Base-by-base conservation (phyloP, 495 filamentous ascomycete species). In the Tuber calosporum region DNA sequence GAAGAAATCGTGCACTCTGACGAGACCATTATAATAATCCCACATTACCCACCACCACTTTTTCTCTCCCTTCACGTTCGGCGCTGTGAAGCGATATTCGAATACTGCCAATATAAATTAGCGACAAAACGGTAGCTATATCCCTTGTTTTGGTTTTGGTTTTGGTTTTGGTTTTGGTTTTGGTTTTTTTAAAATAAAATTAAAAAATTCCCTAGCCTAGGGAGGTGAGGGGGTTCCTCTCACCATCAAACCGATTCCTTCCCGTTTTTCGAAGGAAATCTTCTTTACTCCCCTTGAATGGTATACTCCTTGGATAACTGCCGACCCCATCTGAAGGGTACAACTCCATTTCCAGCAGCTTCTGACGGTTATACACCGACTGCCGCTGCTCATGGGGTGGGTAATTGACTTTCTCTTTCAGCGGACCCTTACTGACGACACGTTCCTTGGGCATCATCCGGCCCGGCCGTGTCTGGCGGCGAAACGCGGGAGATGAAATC, bases 1-100 rank as follows among this genome's bases (percentile, higher is more conserved):
- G 87, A 99, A 98, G 80, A 99, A 91, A 62, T 93, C 91, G 8
- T 95, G 97, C 80, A 94, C 94, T 73, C 94, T 89, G 69, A 97
- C 94, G 38, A 97, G 90, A n/a, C 95, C 95, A 72, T 94, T 89
- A 74, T 93, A 93, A 82, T 97, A 97, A 82, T 99, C 95, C 95
- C 95, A 99, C 89, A 96, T 92, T 37, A 99, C 88, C 9, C 85
- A 87, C 85, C 92, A 93, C 68, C 85, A 82, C 75, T 85, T 87
- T 8, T 89, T 87, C 53, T 93, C 87, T 17, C 85, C 88, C 9
- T 90, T 90, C 36, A 90, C 81, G 78, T 88, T 87, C 84, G 73
- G 71, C 7, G 79, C 79, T 69, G 78, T 80, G 71, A 97, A 99
- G n/a, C 86, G 89, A 83, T 98, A 99, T 73, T 94, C 89, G 82